Evolutionary conservation across 352 stramenopile species (phyloP).

Genomic region (Globisporangium splendens): DNA sequence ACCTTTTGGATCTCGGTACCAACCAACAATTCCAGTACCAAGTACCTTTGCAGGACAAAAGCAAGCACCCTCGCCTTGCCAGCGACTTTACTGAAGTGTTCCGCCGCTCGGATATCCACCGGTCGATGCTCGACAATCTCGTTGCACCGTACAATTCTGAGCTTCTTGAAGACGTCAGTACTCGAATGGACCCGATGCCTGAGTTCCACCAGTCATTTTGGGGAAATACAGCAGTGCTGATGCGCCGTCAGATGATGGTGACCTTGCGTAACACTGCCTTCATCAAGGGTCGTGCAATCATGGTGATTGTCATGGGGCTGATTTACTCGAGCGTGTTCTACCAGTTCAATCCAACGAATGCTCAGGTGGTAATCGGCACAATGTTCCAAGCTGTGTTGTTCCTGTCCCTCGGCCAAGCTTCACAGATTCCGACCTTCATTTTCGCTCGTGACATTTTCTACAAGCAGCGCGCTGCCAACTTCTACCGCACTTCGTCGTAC

Average conservation of each 20-base stretch:
- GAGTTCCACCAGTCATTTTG: constrained; percentile 41
- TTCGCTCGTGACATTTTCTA: constrained; percentile 12
- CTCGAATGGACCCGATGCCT: constrained; percentile 34
- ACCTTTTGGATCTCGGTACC: constrained; percentile 19
- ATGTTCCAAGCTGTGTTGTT: constrained; percentile 14
- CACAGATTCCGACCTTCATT: constrained; percentile 12
- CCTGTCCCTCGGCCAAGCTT: constrained; percentile 11
- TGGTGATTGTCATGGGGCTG: constrained; percentile 15
- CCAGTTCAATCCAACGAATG: constrained; percentile 7
- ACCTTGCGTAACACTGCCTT: constrained; percentile 35
- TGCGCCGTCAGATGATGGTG: constrained; percentile 54
- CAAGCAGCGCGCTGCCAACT: constrained; percentile 16
- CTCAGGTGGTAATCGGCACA: constrained; percentile 13
- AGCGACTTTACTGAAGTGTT: constrained; percentile 32
- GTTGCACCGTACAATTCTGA: constrained; percentile 22
- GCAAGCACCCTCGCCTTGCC: constrained; percentile 22
- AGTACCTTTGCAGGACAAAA: background rate
- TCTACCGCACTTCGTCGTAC: constrained; percentile 12
- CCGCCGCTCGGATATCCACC: constrained; percentile 27
- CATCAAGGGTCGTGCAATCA: constrained; percentile 9
- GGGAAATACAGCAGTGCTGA: constrained; percentile 28
- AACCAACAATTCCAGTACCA: constrained; percentile 3
- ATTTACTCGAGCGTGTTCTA: constrained; percentile 15
- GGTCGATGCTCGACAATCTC: constrained; percentile 21
- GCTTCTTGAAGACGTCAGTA: constrained; percentile 24